A percentile compares a stretch with the other conserved stretches of the same genome.
These are phyloP conservation scores for Tilletia indica DNA, from an alignment of 1,284 basidiomycete genomes.

Conservation along the genomic window DNA sequence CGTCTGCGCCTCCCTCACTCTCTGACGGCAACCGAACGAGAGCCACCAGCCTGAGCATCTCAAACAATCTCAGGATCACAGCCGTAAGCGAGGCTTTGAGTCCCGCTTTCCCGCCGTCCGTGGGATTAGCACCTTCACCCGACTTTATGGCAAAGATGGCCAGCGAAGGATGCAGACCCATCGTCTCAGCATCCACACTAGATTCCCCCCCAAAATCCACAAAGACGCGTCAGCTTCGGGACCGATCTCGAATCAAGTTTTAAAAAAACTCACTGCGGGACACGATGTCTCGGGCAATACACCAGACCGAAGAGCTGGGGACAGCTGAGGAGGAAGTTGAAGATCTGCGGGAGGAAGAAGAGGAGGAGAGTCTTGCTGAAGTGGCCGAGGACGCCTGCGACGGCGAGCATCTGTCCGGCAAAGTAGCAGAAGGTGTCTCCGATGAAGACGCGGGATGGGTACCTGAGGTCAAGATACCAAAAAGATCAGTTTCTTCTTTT, in stretches of 20 bases:
- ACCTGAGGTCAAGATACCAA: constrained; percentile 64
- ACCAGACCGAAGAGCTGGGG: constrained; percentile 93
- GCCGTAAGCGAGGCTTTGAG: constrained; percentile 17
- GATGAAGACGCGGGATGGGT: constrained; percentile 88
- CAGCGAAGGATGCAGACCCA: constrained; percentile 35
- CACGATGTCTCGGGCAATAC: constrained; percentile 86
- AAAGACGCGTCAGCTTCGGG: too few relatives aligned
- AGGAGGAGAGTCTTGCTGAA: constrained; percentile 94
- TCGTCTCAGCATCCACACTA: constrained; percentile 23
- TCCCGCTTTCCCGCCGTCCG: background rate
- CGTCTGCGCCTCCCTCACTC: too few relatives aligned
- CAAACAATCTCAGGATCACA: constrained; percentile 26
- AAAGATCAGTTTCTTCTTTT: background rate
- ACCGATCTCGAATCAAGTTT: background rate
- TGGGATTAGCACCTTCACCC: background rate
- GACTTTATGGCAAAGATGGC: constrained; percentile 28
- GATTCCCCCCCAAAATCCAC: background rate
- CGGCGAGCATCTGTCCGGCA: constrained; percentile 62
- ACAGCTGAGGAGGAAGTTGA: constrained; percentile 92
- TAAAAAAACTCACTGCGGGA: constrained; percentile 70
- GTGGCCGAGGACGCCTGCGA: constrained; percentile 65
- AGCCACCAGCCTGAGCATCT: constrained; percentile 28
- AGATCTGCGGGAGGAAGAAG: constrained; percentile 96
- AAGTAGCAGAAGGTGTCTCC: constrained; percentile 98
- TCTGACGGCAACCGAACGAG: constrained; percentile 16